Conservation (phyloP, 2,329 filamentous ascomycete genomes). For the Penicillium hordei region DNA sequence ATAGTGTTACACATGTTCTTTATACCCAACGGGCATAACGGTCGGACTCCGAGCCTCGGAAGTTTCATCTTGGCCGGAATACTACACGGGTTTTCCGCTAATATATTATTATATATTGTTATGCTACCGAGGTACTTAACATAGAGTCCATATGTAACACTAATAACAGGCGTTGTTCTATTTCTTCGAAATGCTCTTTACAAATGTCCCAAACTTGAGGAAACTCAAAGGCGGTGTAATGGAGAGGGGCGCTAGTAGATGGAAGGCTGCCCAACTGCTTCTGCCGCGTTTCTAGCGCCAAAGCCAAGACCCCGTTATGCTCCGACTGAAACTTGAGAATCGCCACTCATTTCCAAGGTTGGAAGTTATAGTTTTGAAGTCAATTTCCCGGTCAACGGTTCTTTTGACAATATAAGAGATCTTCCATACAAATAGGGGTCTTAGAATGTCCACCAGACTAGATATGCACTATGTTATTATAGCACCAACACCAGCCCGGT, state of each 20-base stretch:
- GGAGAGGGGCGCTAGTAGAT: not conserved
- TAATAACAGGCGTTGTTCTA: not conserved
- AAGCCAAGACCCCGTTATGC: constrained; percentile 29
- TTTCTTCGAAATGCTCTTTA: not conserved
- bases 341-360: not conserved
- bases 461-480: not conserved
- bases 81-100: not conserved
- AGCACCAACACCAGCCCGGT: not conserved
- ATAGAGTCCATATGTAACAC: not conserved
- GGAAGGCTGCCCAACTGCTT: constrained; percentile 25
- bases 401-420: not conserved
- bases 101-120: not conserved
- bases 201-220: not conserved
- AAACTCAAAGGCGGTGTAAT: constrained; percentile 1
- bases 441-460: not conserved
- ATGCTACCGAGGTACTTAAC: not conserved
- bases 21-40: not conserved
- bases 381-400: not conserved
- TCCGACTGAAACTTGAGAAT: constrained; percentile 17
- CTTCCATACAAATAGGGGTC: not conserved
- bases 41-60: constrained; percentile 3
- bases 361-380: not conserved
- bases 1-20: not conserved
- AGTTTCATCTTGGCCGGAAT: not conserved
- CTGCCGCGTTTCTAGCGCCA: constrained; percentile 35